Evolutionary conservation across 768 basidiomycete genomes (phyloP), one percentile per base, ranked within the genome.

Genomic region (Russula virescens): DNA sequence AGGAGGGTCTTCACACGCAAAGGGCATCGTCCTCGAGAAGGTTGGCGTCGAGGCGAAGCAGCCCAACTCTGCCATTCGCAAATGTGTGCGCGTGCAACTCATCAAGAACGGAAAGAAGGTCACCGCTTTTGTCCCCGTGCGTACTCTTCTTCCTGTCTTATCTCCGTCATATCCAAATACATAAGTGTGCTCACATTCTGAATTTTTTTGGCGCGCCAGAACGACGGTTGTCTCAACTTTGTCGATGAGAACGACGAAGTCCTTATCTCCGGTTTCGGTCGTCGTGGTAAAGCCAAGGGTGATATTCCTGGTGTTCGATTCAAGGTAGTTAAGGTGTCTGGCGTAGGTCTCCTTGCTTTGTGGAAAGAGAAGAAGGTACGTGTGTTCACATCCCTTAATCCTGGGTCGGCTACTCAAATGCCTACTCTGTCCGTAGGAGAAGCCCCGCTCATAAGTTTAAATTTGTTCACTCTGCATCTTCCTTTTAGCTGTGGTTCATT

Each of bases 91-190:
- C 81, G 97, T 99, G 66, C 97, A 99, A 73, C 83, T 99, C 70
- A 98, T 99, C 78, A 99, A 99, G 86, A 99, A 99, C 81, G 97
- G 97, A 69, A 99, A 99, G 89, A 98, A 98, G 77, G 96, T 99
- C 75, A 98, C 96, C 67, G 97, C 97, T 73, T 99, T 99, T 88
- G 97, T 98, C 45, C 96, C 96, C 66, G 92, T 92, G 71, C 69
- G 91, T 84, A n/a, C 11, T 49, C 34, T 31, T 28, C 31, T 31
- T 8, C 8, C 8, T 3, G 3, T 31, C 3, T 31, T 8, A 31
- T 31, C 31, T 31, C 31, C 31, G 31, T 31, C 31, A 8, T 31
- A 31, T 3, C n/a, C 8, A 31, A 3, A 31, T 31, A 31, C 31
- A 31, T 31, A 8, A 31, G 31, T 31, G 31, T 4, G 31, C 31